Base-by-base conservation (phyloP, 192 early-diverging fungal species). In the Kappamyces sp. region DNA sequence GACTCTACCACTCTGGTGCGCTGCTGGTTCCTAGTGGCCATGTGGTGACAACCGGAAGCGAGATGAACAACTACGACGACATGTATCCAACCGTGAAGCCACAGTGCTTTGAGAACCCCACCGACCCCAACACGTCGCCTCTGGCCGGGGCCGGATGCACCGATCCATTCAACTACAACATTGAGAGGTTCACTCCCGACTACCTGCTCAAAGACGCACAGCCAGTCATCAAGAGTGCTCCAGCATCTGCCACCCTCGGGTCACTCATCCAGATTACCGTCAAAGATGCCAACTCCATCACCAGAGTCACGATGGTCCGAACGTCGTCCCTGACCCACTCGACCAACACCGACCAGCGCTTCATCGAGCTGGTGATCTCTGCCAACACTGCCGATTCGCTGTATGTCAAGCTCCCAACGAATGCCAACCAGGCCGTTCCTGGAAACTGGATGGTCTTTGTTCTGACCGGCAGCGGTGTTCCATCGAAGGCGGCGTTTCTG, bases 361-460 rank as follows among this genome's bases (percentile, higher is more conserved):
- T 72, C 5, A 50, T 77, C 13, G 72, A 72, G 48, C 58, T 69
- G 36, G 38, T 31, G 1, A 54, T 75, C 37, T 31, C 52, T 3
- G 51, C 41, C 38, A 9, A 31, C 12, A 62, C 47, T 13, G 3
- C 52, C 9, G 62, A 12, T 41, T 15, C 47, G 8, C 35, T 68
- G 8, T 15, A 55, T 5, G 63, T 74, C 43, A 37, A 37, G 47
- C 49, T 60, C n/a, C 75, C 75, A 0, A 44, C 63, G 32, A 64
- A 66, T 44, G 48, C 40, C 9, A 43, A 40, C 32, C 34, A 72
- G 9, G 75, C 68, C 7, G 61, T 66, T 31, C 63, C 70, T 5
- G 75, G 75, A 9, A 59, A 61, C 58, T 77, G 65, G 60, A 72
- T 76, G 64, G 13, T 77, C 47, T 76, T 65, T 62, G 67, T 38